Percentiles rank a stretch among this genome's conserved stretches.
phyloP scores from a whole-genome alignment of 2,329 filamentous ascomycete genomes.

The Mariannaea sp. region DNA sequence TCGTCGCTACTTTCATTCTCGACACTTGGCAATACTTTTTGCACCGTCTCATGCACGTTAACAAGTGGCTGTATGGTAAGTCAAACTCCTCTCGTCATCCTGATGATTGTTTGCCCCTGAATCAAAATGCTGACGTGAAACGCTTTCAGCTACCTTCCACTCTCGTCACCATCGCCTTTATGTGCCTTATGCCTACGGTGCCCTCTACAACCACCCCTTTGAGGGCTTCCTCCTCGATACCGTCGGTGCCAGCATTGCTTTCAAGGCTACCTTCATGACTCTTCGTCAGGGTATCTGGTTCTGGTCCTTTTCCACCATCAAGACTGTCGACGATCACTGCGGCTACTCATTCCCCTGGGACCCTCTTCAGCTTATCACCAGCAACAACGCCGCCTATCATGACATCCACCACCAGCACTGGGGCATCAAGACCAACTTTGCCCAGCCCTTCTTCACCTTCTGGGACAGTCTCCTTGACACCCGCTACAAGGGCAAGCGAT shows the following conservation, averaged over 20 bases:
- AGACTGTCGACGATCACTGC: slow-evolving; percentile 97
- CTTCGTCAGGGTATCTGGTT: slow-evolving; percentile 85
- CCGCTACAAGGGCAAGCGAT: slow-evolving; percentile 72
- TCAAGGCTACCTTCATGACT: slow-evolving; percentile 82
- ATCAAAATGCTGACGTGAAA: slow-evolving; percentile 51
- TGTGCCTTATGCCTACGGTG: slow-evolving; percentile 95
- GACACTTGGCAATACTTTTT: slow-evolving; percentile 99
- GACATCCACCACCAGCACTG: slow-evolving; percentile 99
- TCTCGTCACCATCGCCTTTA: slow-evolving; percentile 96
- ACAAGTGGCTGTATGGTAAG: slow-evolving; percentile 95
- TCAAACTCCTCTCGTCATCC: slow-evolving; percentile 30
- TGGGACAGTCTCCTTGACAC: slow-evolving; percentile 87
- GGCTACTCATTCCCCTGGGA: slow-evolving; percentile 97
- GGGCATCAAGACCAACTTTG: slow-evolving; percentile 97
- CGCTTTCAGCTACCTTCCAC: slow-evolving; percentile 80
- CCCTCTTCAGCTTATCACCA: slow-evolving; percentile 86
- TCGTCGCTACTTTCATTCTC: slow-evolving; percentile 73
- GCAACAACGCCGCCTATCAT: slow-evolving; percentile 95
- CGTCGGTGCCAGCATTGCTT: slow-evolving; percentile 80
- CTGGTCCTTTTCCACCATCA: slow-evolving; percentile 87
- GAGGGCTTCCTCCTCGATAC: slow-evolving; percentile 96
- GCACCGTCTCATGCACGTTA: slow-evolving; percentile 95
- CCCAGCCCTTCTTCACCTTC: slow-evolving; percentile 92
- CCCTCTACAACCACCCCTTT: slow-evolving; percentile 93
- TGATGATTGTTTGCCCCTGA: background rate